A percentile compares a stretch with the other conserved stretches of the same genome.
Conservation (phyloP, 129 eudicot genomes). For the Erigeron canadensis region DNA sequence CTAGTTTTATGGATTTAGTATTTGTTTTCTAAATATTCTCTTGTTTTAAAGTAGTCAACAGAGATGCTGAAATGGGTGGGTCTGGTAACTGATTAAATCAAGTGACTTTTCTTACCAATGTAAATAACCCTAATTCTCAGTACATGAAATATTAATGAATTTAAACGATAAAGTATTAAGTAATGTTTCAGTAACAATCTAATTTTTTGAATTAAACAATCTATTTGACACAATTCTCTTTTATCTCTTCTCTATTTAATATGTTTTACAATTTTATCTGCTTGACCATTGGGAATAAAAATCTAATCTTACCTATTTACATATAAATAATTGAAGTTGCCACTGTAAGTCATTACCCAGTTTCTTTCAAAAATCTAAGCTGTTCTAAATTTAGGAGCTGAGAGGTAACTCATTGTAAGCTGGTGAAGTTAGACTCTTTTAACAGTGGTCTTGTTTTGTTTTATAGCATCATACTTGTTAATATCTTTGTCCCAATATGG, state of each 20-base stretch:
- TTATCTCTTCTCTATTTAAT: too few relatives aligned
- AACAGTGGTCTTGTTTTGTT: neutral
- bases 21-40: slow-evolving; percentile 5
- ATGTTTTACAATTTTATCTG: too few relatives aligned
- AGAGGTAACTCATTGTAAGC: slow-evolving; percentile 11
- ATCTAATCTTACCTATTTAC: too few relatives aligned
- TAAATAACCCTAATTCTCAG: neutral
- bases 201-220: too few relatives aligned
- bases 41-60: neutral
- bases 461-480: slow-evolving; percentile 7
- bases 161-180: neutral
- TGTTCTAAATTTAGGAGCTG: neutral
- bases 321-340: neutral
- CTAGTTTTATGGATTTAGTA: neutral
- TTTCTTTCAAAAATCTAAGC: slow-evolving; percentile 21
- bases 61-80: neutral
- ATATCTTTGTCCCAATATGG: slow-evolving; percentile 10
- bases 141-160: neutral
- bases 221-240: too few relatives aligned
- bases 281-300: too few relatives aligned
- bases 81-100: neutral
- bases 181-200: too few relatives aligned
- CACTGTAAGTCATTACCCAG: neutral
- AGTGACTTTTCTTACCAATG: neutral
- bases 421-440: slow-evolving; percentile 6